Evolutionary conservation across 768 basidiomycete genomes (phyloP).

Genomic region (Russula foetens): DNA sequence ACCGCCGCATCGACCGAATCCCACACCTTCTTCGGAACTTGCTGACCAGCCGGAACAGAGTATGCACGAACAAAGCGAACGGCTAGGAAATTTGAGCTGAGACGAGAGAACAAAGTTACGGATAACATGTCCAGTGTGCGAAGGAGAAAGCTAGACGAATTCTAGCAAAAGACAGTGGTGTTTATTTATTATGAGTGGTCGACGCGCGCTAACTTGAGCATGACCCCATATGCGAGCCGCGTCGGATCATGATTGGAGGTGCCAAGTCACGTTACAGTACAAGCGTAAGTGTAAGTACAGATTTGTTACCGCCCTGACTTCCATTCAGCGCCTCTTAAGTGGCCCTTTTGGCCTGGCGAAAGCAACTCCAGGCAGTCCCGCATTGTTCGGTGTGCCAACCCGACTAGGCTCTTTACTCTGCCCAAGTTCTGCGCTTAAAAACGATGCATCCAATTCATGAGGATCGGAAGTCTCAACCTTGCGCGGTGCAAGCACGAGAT

Average conservation of each 20-base stretch:
- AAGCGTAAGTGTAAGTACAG: neutral
- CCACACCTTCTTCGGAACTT: conserved; percentile 55
- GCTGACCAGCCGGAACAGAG: conserved; percentile 17
- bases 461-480: conserved; percentile 85
- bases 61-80: conserved; percentile 10
- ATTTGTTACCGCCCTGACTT: neutral
- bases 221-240: too few relatives aligned
- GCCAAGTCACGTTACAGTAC: neutral
- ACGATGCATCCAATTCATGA: conserved; percentile 55
- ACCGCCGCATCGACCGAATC: conserved; percentile 76
- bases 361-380: conserved; percentile 32
- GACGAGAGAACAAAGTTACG: neutral
- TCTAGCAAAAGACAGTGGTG: neutral
- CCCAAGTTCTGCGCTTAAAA: conserved; percentile 52
- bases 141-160: neutral
- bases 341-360: conserved; percentile 72
- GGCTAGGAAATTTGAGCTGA: neutral
- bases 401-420: conserved; percentile 21
- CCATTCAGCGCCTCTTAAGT: conserved; percentile 37
- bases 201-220: neutral
- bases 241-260: neutral
- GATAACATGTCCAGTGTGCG: conserved; percentile 3
- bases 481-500: conserved; percentile 37
- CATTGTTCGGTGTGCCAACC: conserved; percentile 19
- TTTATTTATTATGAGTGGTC: neutral